A percentile compares a stretch with the other conserved stretches of the same genome.
Conservation (phyloP, 2,329 filamentous ascomycete species). For the Phialophora chinensis region DNA sequence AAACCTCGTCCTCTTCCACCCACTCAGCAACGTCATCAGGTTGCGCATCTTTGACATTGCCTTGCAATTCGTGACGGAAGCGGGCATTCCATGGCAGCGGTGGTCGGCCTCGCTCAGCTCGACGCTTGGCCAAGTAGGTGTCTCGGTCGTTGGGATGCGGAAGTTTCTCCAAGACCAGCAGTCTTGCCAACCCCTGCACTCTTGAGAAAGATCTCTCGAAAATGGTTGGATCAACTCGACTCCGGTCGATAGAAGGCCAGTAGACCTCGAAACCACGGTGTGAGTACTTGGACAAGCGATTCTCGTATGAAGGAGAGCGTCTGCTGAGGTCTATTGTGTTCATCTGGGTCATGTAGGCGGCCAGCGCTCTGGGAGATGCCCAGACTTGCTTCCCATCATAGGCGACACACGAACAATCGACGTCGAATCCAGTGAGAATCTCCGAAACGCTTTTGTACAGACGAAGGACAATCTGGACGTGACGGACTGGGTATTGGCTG, state of each 20-base stretch:
- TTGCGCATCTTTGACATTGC: slow-evolving; percentile 77
- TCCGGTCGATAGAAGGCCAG: slow-evolving; percentile 75
- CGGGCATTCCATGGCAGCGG: slow-evolving; percentile 50
- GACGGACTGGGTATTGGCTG: slow-evolving; percentile 80
- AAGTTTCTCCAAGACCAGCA: slow-evolving; percentile 79
- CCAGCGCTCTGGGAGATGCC: slow-evolving; percentile 75
- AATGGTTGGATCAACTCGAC: slow-evolving; percentile 81
- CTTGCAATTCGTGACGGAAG: slow-evolving; percentile 53
- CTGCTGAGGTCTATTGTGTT: slow-evolving; percentile 81
- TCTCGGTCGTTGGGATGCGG: slow-evolving; percentile 73
- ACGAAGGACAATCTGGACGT: slow-evolving; percentile 84
- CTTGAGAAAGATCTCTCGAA: slow-evolving; percentile 80
- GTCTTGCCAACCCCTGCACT: slow-evolving; percentile 76
- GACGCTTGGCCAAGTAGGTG: slow-evolving; percentile 71
- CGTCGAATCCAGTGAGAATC: slow-evolving; percentile 86
- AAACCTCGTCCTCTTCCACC: slow-evolving; percentile 76
- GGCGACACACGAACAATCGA: slow-evolving; percentile 81
- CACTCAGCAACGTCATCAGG: slow-evolving; percentile 86
- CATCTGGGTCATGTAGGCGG: slow-evolving; percentile 79
- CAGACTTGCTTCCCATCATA: slow-evolving; percentile 84
- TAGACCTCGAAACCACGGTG: slow-evolving; percentile 84
- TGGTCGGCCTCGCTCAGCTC: slow-evolving; percentile 74
- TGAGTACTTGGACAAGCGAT: slow-evolving; percentile 82
- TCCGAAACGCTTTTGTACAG: slow-evolving; percentile 84
- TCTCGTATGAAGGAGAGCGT: slow-evolving; percentile 85